phyloP scores from a whole-genome alignment of 164 flowering plant species.

The Magnolia sinica region DNA sequence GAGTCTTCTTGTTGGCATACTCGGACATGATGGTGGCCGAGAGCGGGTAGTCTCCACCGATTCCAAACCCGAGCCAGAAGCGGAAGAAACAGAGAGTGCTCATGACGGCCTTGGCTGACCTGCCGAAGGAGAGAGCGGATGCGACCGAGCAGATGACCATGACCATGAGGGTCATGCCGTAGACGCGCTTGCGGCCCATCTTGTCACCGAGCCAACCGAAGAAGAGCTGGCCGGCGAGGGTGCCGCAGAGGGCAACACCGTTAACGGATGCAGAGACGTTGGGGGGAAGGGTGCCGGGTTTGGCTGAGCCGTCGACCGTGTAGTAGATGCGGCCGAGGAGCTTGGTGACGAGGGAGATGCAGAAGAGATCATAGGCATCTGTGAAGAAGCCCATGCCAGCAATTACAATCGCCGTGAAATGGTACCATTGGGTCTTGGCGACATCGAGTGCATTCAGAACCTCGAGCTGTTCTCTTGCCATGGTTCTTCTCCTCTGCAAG shows the following conservation, averaged over 20 bases:
- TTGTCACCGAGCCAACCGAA: conserved; percentile 92
- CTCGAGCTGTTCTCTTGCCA: background rate
- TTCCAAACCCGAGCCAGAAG: conserved; percentile 90
- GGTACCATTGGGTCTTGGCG: conserved; percentile 25
- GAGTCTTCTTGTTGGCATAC: conserved; percentile 79
- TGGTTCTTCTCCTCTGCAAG: background rate
- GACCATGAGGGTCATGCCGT: conserved; percentile 70
- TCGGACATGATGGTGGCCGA: conserved; percentile 93
- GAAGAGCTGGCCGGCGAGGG: conserved; percentile 76
- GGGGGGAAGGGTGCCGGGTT: conserved; percentile 75
- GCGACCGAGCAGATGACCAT: conserved; percentile 51
- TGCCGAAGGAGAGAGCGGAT: conserved; percentile 72
- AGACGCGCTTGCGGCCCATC: conserved; percentile 74
- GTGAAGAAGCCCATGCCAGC: conserved; percentile 30
- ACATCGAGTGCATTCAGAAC: conserved; percentile 17
- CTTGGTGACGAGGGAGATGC: conserved; percentile 43
- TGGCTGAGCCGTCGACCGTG: conserved; percentile 38
- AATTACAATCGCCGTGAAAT: conserved; percentile 20
- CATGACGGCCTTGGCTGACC: conserved; percentile 48
- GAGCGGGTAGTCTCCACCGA: conserved; percentile 88
- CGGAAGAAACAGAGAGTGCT: conserved; percentile 84
- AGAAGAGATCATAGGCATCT: conserved; percentile 20
- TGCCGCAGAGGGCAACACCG: conserved; percentile 81
- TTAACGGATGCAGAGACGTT: conserved; percentile 73
- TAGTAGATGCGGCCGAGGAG: conserved; percentile 80